Percentiles rank a stretch among this genome's conserved stretches.
Evolutionary conservation across 331 rosid genomes (phyloP).

Genomic region (Phaseolus coccineus): DNA sequence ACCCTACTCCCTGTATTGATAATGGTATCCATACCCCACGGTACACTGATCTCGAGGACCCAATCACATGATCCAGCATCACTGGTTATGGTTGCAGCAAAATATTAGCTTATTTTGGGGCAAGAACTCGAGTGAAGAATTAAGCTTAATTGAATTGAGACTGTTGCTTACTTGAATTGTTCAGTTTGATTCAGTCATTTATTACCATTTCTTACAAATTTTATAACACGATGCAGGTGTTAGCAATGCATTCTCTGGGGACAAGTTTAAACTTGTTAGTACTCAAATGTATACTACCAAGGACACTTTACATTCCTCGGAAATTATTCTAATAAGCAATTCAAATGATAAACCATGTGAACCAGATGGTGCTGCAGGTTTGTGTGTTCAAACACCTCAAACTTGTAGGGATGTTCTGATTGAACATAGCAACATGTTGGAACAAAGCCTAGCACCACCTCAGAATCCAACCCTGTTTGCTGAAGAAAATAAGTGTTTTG

Average conservation of each 20-base stretch:
- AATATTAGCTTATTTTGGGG: conserved; percentile 27
- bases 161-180: background rate
- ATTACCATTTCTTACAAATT: conserved; percentile 36
- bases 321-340: conserved; percentile 42
- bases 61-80: conserved; percentile 18
- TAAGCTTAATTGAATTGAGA: background rate
- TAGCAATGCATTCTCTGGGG: conserved; percentile 47
- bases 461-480: conserved; percentile 45
- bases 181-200: conserved; percentile 7
- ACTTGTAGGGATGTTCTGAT: conserved; percentile 45
- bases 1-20: background rate
- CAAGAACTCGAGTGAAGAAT: conserved; percentile 7
- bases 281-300: conserved; percentile 46
- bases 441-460: conserved; percentile 40
- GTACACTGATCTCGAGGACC: conserved; percentile 17
- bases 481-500: conserved; percentile 48
- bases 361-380: conserved; percentile 52
- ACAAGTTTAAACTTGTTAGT: conserved; percentile 46
- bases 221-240: conserved; percentile 39
- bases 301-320: conserved; percentile 43
- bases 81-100: conserved; percentile 26
- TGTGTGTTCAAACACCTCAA: conserved; percentile 48
- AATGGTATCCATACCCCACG: background rate
- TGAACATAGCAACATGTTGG: conserved; percentile 47
- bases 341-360: conserved; percentile 47